Percentiles rank a stretch among this genome's conserved stretches.
These are phyloP conservation scores for Helicostylum pulchrum DNA, from an alignment of 192 early-diverging fungal genomes.

Conservation along the genomic window DNA sequence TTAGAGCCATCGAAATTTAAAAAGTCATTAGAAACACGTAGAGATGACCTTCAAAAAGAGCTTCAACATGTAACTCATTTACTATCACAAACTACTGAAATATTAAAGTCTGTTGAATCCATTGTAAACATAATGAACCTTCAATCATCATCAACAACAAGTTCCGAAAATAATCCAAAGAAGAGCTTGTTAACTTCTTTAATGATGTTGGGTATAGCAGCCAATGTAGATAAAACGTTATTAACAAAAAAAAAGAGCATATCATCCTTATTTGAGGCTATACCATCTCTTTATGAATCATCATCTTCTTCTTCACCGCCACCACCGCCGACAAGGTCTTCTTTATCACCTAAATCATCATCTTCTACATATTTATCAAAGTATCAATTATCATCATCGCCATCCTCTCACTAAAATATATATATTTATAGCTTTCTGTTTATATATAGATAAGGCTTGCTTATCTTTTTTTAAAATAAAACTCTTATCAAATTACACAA, in stretches of 20 bases:
- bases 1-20: constrained; percentile 5
- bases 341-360: background rate
- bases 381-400: background rate
- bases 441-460: no score
- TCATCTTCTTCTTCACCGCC: background rate
- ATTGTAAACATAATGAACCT: constrained; percentile 6
- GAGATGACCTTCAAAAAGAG: constrained; percentile 10
- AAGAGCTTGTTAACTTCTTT: constrained; percentile 3
- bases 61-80: constrained; percentile 4
- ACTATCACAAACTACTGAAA: constrained; percentile 9
- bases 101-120: constrained; percentile 6
- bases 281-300: constrained; percentile 3
- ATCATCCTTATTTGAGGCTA: background rate
- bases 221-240: background rate
- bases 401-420: background rate
- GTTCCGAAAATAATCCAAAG: background rate
- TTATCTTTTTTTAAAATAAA: background rate
- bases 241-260: background rate
- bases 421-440: background rate
- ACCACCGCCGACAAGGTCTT: background rate
- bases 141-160: background rate
- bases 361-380: no score
- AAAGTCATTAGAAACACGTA: background rate
- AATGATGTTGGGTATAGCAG: constrained; percentile 5
- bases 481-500: background rate